Base-by-base conservation (phyloP, 148 eudicot species). In the Cornus kousa region DNA sequence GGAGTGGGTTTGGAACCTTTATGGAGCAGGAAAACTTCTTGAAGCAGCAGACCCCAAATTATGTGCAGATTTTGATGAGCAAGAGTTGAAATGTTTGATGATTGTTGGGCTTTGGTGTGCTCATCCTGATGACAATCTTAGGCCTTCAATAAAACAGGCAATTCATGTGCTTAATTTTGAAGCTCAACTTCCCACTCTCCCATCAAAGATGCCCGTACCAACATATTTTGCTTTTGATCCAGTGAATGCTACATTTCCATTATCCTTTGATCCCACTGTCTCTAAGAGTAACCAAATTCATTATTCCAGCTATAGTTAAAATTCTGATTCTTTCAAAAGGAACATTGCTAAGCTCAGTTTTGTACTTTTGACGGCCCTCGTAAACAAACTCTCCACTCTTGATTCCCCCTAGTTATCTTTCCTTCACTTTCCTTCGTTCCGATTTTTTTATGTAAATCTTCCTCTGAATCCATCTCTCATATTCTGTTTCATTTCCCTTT, bases 141-240 rank as follows among this genome's bases (percentile, higher is more conserved):
- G 59, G 59, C 59, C 59, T 12, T 11, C 59, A 12, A 53, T 53
- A 11, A 53, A 17, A 16, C 59, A 53, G 59, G 59, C 59, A 53
- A 53, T 53, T 53, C 59, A 53, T 12, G 59, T 53, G 19, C 59
- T 53, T 12, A 53, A 53, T 16, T 53, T 53, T 53, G 59, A 53
- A 53, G 59, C 19, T 12, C 59, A 17, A 53, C 5, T 82, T 24
- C 84, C 84, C 14, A 11, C 9, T 39, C 80, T 82, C 14, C 78
- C 81, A 3, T 16, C 55, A 39, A 59, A 12, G 12, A 78, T 82
- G 85, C 85, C 85, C 0, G 78, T 73, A 5, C 13, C 16, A 3
- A 3, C 39, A 5, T 31, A 16, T 67, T 28, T 12, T 67, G 12
- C 37, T 9, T 5, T 4, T 11, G 14, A 17, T 43, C 14, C 14